phyloP scores from a whole-genome alignment of 768 basidiomycete species.

The Flagelloscypha sp. region DNA sequence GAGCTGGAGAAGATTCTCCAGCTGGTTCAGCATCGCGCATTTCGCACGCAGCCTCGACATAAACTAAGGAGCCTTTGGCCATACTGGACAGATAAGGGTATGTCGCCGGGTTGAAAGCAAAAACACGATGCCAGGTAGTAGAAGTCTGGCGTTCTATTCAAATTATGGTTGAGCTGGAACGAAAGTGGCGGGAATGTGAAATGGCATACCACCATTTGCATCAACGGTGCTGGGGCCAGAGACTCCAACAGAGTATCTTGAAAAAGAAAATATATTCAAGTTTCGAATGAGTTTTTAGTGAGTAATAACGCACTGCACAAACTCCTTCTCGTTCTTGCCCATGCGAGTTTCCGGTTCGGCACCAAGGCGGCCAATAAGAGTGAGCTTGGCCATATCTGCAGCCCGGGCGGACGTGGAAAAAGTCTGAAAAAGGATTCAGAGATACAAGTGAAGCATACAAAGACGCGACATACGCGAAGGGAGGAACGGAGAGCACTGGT shows the following conservation, averaged over 20 bases:
- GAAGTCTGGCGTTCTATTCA: constrained; percentile 42
- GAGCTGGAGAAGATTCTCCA: constrained; percentile 60
- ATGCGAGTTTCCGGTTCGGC: constrained; percentile 62
- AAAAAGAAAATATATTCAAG: background rate
- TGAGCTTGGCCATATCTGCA: constrained; percentile 65
- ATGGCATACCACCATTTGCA: constrained; percentile 57
- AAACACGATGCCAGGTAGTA: constrained; percentile 68
- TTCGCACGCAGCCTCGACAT: constrained; percentile 74
- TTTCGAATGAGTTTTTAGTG: background rate
- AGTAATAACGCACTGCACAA: constrained; percentile 47
- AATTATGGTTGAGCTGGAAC: constrained; percentile 1
- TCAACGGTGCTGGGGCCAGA: constrained; percentile 47
- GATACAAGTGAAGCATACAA: background rate
- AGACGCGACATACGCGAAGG: constrained; percentile 37
- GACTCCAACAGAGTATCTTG: constrained; percentile 72
- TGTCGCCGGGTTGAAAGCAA: constrained; percentile 60
- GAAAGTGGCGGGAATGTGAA: constrained; percentile 8
- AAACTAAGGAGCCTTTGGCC: constrained; percentile 66
- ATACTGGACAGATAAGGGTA: constrained; percentile 59
- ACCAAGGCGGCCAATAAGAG: constrained; percentile 66
- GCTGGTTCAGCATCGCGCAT: constrained; percentile 65
- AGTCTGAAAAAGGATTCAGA: constrained; percentile 28
- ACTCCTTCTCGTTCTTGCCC: constrained; percentile 74
- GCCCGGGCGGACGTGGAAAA: constrained; percentile 54
- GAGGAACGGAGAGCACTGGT: constrained; percentile 36